A percentile compares a stretch with the other conserved stretches of the same genome.
These are phyloP conservation scores for Pseudocercospora ulei DNA, from an alignment of 2,329 filamentous ascomycete species.

Conservation along the genomic window DNA sequence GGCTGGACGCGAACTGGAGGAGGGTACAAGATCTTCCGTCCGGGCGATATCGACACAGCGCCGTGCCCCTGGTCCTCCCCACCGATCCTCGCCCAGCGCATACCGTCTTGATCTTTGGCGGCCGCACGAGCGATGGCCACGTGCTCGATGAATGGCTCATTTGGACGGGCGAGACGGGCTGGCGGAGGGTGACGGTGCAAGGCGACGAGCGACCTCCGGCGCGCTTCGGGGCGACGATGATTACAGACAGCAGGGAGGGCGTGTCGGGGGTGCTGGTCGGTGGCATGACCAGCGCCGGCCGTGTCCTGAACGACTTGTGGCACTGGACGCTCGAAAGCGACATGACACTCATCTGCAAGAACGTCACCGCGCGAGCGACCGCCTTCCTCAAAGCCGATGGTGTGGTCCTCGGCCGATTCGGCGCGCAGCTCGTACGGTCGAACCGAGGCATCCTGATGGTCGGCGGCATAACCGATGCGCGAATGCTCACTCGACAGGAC, in stretches of 20 bases:
- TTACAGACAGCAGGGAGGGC: constrained; percentile 34
- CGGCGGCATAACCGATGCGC: constrained; percentile 44
- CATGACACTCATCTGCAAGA: constrained; percentile 35
- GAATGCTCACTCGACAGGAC: constrained; percentile 40
- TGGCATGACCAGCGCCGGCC: constrained; percentile 58
- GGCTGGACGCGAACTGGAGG: constrained; percentile 54
- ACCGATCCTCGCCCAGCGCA: constrained; percentile 29
- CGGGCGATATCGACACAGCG: constrained; percentile 67
- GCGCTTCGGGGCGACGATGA: constrained; percentile 51
- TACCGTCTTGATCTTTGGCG: constrained; percentile 41
- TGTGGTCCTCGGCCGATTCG: constrained; percentile 39
- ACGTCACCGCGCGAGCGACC: constrained; percentile 24
- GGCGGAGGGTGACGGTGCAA: constrained; percentile 39
- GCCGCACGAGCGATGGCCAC: constrained; percentile 38
- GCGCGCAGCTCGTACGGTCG: constrained; percentile 44
- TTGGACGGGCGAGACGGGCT: constrained; percentile 45
- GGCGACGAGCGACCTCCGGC: constrained; percentile 37
- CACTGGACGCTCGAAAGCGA: constrained; percentile 46
- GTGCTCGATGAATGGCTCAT: constrained; percentile 39
- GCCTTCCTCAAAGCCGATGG: constrained; percentile 26
- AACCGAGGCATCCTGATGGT: constrained; percentile 43
- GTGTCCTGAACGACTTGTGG: constrained; percentile 54
- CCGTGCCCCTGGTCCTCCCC: constrained; percentile 40
- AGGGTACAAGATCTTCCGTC: constrained; percentile 55
- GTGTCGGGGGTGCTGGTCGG: constrained; percentile 57